Percentiles rank a stretch among this genome's conserved stretches.
These are phyloP conservation scores for Colletotrichum gigasporum DNA, from an alignment of 2,329 filamentous ascomycete genomes.

Conservation along the genomic window DNA sequence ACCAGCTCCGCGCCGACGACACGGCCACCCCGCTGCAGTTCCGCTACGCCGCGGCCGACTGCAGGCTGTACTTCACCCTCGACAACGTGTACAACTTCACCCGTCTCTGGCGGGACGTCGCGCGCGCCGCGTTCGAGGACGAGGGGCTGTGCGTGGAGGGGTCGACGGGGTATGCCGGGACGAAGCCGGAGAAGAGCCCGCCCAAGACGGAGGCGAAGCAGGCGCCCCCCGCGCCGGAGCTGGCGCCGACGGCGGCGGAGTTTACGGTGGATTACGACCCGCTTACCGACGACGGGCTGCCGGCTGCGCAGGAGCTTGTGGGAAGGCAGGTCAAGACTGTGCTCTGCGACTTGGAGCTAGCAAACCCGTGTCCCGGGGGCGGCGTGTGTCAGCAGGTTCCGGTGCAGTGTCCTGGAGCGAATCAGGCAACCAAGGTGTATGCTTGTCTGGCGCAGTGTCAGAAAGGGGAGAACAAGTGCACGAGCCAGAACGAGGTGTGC, in stretches of 20 bases:
- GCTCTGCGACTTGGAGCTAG: not conserved
- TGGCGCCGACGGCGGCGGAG: not conserved
- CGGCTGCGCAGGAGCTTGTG: not conserved
- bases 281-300: not conserved
- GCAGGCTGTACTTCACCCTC: constrained; percentile 64
- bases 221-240: not conserved
- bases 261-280: not conserved
- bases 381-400: not conserved
- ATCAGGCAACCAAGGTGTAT: not conserved
- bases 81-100: constrained; percentile 60
- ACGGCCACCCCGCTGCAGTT: constrained; percentile 62
- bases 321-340: not conserved
- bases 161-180: constrained; percentile 11
- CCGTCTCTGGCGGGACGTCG: constrained; percentile 59
- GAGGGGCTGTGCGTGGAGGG: constrained; percentile 9
- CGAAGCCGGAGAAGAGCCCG: too few species aligned
- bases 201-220: constrained; percentile 1
- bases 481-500: not conserved
- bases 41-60: constrained; percentile 64
- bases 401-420: not conserved
- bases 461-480: not conserved
- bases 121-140: constrained; percentile 26
- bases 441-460: not conserved
- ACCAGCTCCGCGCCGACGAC: constrained; percentile 26
- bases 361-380: not conserved